Conservation (phyloP, 306 rosid species). For the Quercus bicolor region DNA sequence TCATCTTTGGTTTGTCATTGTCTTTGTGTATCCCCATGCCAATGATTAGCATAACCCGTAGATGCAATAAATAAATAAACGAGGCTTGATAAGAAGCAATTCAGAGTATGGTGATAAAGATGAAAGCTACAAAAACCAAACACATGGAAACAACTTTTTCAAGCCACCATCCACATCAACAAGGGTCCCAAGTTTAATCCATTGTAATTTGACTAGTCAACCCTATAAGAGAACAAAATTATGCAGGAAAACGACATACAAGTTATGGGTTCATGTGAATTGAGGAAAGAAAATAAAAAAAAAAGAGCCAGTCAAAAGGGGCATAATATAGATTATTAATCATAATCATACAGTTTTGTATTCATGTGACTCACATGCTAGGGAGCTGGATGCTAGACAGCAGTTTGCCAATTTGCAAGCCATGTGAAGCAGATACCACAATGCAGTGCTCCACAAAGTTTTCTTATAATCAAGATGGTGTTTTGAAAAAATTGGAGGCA, state of each 20-base stretch:
- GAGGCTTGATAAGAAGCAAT: background rate
- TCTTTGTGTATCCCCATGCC: background rate
- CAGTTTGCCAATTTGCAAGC: background rate
- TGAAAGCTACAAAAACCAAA: slow-evolving; percentile 46
- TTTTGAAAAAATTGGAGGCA: background rate
- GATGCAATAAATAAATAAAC: background rate
- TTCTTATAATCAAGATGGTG: background rate
- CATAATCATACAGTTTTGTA: background rate
- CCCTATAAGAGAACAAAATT: background rate
- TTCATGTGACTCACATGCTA: slow-evolving; percentile 8
- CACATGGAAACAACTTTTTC: slow-evolving; percentile 29
- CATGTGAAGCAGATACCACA: slow-evolving; percentile 11
- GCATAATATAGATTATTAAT: slow-evolving; percentile 16
- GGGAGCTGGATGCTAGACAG: slow-evolving; percentile 4
- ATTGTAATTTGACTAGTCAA: slow-evolving; percentile 27
- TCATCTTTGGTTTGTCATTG: background rate
- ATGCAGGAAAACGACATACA: slow-evolving; percentile 8
- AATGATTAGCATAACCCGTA: background rate
- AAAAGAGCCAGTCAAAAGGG: background rate
- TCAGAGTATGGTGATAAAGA: slow-evolving; percentile 25
- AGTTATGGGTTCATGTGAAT: slow-evolving; percentile 5
- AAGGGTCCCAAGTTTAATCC: background rate
- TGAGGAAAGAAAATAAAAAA: background rate
- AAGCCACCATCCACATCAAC: background rate
- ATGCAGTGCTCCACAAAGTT: background rate